Conservation (phyloP, 1,284 basidiomycete genomes). For the Mycosarcoma maydis region DNA sequence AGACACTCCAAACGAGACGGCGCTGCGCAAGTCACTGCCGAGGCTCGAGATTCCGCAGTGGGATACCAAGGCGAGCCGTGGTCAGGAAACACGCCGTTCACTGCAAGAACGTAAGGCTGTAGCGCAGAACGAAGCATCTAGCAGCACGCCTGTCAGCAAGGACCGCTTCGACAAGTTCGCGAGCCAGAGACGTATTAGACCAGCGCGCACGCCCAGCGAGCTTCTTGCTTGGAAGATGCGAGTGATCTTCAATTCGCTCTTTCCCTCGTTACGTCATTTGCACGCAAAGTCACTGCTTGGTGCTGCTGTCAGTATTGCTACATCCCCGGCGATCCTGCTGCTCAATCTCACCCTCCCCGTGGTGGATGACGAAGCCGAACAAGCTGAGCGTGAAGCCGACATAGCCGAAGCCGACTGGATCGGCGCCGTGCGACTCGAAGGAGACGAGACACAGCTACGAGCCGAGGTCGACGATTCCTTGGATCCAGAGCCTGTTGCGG, state of each 20-base stretch:
- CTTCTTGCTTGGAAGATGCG: constrained; percentile 29
- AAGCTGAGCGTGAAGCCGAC: constrained; percentile 54
- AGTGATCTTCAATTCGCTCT: constrained; percentile 71
- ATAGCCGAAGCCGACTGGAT: constrained; percentile 45
- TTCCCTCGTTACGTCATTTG: constrained; percentile 86
- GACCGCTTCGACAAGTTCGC: constrained; percentile 15
- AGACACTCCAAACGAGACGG: constrained; percentile 14
- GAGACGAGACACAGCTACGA: constrained; percentile 38
- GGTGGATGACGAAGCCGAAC: constrained; percentile 72
- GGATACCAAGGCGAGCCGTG: constrained; percentile 32
- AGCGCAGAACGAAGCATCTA: neutral
- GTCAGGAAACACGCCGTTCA: constrained; percentile 9
- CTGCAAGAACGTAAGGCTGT: constrained; percentile 8
- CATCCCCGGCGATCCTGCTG: constrained; percentile 83
- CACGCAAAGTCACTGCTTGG: constrained; percentile 77
- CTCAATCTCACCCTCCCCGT: constrained; percentile 92
- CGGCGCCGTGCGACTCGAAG: constrained; percentile 57
- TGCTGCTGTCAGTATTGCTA: constrained; percentile 79
- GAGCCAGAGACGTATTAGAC: constrained; percentile 25
- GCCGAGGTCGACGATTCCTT: constrained; percentile 22
- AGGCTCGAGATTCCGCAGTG: constrained; percentile 42
- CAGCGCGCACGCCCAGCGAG: constrained; percentile 18
- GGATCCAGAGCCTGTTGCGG: constrained; percentile 11
- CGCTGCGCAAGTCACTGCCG: constrained; percentile 26
- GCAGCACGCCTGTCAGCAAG: constrained; percentile 7